Base-by-base conservation (phyloP, 306 rosid genomes). In the Malus sylvestris region DNA sequence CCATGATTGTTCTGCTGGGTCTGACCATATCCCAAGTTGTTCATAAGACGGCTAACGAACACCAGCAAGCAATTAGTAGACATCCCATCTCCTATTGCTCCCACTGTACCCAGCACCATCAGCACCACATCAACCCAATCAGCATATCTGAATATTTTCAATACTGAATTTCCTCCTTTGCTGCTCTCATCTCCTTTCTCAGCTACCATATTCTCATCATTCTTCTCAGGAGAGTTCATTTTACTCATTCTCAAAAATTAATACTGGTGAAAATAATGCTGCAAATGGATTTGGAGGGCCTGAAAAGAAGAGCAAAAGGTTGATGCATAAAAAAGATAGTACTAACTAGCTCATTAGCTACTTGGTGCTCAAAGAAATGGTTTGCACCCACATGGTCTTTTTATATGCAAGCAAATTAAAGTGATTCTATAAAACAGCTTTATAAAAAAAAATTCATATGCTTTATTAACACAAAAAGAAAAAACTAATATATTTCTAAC, bases 41-140 rank as follows among this genome's bases (percentile, higher is more conserved):
- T 95, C 98, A 95, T 90, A 67, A 95, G 82, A 33, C 93, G 88
- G 86, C 97, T 92, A 12, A 91, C 97, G 62, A 86, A 95, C 19
- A 95, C 79, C 27, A 95, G 74, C 85, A 95, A 77, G 78, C 88
- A 83, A 51, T 95, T 95, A 23, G 98, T 92, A 27, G 97, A 90
- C 91, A 95, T 85, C 46, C 98, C 98, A 85, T 92, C 98, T 74
- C 96, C 97, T 42, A 95, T 82, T 75, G 98, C 96, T 72, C 98
- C 98, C 57, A 89, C 64, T 65, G 89, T 89, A 12, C 98, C 98
- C 79, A 88, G 76, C 67, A 87, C 53, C 96, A 95, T 90, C 4
- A 92, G 87, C 88, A 88, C 10, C 66, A 90, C 72, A 88, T 95
- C 97, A 66, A 88, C 68, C 92, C 96, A 77, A 83, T 92, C 97